A percentile compares a stretch with the other conserved stretches of the same genome.
Conservation (phyloP, 1,139 yeast genomes). For the Zygosaccharomyces sapae region DNA sequence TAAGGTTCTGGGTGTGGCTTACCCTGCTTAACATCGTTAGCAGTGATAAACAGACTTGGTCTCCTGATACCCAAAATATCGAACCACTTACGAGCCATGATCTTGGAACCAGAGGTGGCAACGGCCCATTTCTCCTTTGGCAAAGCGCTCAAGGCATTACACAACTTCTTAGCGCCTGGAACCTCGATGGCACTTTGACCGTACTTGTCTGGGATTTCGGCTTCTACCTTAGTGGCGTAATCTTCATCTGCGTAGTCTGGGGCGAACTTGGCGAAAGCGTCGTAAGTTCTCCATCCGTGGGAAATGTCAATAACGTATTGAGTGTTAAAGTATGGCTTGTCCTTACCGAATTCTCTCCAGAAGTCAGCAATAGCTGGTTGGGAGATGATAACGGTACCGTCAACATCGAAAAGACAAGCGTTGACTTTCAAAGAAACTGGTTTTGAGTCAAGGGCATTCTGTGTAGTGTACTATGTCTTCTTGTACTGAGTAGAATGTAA, state of each 20-base stretch:
- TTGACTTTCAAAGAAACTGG: conserved; percentile 35
- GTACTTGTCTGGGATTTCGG: conserved; percentile 64
- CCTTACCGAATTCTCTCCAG: conserved; percentile 70
- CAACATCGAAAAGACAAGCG: conserved; percentile 67
- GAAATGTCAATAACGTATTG: conserved; percentile 67
- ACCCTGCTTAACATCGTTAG: conserved; percentile 71
- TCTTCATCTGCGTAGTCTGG: conserved; percentile 68
- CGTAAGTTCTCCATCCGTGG: conserved; percentile 81
- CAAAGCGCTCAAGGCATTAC: conserved; percentile 38
- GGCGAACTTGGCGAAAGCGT: conserved; percentile 68
- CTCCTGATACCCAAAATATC: conserved; percentile 55
- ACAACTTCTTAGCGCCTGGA: conserved; percentile 65
- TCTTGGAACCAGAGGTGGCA: conserved; percentile 77
- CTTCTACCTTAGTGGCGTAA: conserved; percentile 66
- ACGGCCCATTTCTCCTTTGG: conserved; percentile 66
- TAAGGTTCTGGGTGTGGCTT: conserved; percentile 86
- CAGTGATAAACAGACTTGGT: conserved; percentile 75
- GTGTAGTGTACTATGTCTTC: neutral
- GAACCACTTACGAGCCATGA: conserved; percentile 77
- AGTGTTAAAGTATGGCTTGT: conserved; percentile 66
- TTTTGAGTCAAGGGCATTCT: conserved; percentile 30
- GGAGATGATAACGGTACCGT: conserved; percentile 79
- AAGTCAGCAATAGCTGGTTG: conserved; percentile 78
- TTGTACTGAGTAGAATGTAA: no score
- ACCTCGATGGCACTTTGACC: conserved; percentile 70